Evolutionary conservation across 2,329 filamentous ascomycete genomes (phyloP).

Genomic region (Paraphaeosphaeria sporulosa): DNA sequence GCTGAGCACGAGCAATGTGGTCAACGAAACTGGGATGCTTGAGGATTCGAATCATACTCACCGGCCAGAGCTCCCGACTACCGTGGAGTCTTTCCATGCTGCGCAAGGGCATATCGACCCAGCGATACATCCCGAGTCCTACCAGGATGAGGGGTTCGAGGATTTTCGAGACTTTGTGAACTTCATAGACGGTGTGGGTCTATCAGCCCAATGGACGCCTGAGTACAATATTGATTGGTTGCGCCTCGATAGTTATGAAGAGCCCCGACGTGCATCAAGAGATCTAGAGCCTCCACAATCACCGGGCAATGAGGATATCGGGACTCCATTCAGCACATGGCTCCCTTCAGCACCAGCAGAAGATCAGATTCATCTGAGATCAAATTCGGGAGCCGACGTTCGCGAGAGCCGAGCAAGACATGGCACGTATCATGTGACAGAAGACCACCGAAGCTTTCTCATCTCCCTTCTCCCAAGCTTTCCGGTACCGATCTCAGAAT

Average conservation of each 20-base stretch:
- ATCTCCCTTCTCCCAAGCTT: constrained; percentile 29
- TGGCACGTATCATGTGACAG: constrained; percentile 36
- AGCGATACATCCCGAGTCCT: constrained; percentile 18
- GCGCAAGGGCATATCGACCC: constrained; percentile 24
- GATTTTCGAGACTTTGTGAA: constrained; percentile 44
- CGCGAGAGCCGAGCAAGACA: constrained; percentile 27
- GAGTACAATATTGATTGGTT: constrained; percentile 42
- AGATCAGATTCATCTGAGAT: constrained; percentile 33
- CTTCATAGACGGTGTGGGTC: constrained; percentile 43
- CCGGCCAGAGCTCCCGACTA: constrained; percentile 24
- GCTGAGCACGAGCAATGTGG: constrained; percentile 10
- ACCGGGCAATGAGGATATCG: constrained; percentile 36
- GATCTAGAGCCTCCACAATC: constrained; percentile 27
- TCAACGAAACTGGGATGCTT: constrained; percentile 12
- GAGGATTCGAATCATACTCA: constrained; percentile 15
- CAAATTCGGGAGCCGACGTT: constrained; percentile 27
- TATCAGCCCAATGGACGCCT: constrained; percentile 41
- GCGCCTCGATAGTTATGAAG: constrained; percentile 28
- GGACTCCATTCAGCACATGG: constrained; percentile 42
- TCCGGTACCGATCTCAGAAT: constrained; percentile 29
- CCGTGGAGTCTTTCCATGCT: constrained; percentile 20
- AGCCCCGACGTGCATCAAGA: constrained; percentile 26
- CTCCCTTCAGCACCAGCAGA: constrained; percentile 39
- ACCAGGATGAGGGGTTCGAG: constrained; percentile 36
- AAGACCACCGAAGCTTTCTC: constrained; percentile 35